phyloP scores from a whole-genome alignment of 352 stramenopile genomes.

The Globisporangium cystogenes region DNA sequence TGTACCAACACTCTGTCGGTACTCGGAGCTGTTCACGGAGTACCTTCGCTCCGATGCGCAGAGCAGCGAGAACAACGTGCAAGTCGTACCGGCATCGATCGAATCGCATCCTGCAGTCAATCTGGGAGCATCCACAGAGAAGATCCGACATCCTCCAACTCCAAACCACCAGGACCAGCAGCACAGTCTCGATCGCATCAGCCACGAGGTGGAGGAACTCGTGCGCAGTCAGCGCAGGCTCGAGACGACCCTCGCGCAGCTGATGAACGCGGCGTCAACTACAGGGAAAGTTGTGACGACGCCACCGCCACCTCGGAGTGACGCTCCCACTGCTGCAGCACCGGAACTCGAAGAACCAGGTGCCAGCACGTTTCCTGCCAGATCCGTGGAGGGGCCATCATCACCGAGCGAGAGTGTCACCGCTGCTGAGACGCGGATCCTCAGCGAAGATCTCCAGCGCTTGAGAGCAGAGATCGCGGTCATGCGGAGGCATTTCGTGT shows the following conservation, averaged over 20 bases:
- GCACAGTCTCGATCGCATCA: conserved; percentile 35
- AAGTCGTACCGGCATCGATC: not conserved
- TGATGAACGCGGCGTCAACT: conserved; percentile 10
- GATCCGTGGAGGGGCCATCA: not conserved
- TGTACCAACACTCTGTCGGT: conserved; percentile 31
- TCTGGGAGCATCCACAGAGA: not conserved
- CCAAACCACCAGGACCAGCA: conserved; percentile 16
- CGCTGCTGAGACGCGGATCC: conserved; percentile 3
- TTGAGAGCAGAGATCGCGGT: conserved; percentile 29
- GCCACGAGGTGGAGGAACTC: conserved; percentile 34
- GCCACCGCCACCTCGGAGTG: not conserved
- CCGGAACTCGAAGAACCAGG: too few relatives aligned
- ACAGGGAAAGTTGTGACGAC: not conserved
- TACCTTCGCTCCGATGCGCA: conserved; percentile 24
- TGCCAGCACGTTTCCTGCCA: not conserved
- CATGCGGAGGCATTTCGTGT: conserved; percentile 45
- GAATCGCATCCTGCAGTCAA: conserved; percentile 12
- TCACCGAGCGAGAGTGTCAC: not conserved
- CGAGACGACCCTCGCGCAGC: conserved; percentile 18
- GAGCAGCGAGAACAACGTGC: conserved; percentile 14
- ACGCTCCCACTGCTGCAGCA: too few relatives aligned
- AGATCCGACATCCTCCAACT: not conserved
- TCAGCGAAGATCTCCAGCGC: conserved; percentile 30
- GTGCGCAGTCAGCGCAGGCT: conserved; percentile 34
- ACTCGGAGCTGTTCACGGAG: conserved; percentile 56